These are phyloP conservation scores for Canavalia gladiata DNA, from an alignment of 306 rosid genomes.

Conservation along the genomic window DNA sequence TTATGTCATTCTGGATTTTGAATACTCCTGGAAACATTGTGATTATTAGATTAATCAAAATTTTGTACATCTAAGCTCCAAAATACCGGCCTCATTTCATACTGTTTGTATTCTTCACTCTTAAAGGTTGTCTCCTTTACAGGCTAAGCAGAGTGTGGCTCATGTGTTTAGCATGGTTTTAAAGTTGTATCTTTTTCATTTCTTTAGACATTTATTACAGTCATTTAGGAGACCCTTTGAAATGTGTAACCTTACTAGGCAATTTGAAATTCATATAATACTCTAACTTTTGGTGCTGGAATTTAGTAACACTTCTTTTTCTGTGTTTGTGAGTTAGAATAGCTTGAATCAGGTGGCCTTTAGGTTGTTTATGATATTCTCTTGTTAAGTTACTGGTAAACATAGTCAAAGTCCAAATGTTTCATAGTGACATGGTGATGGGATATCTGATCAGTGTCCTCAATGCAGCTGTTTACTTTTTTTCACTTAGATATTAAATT, in stretches of 20 bases:
- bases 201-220: neutral
- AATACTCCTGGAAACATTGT: neutral
- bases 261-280: neutral
- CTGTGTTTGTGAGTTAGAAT: slow-evolving; percentile 8
- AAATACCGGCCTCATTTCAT: neutral
- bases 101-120: neutral
- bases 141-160: neutral
- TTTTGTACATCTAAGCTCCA: neutral
- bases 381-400: slow-evolving; percentile 24
- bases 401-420: neutral
- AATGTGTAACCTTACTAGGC: neutral
- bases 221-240: neutral
- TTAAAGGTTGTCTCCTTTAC: neutral
- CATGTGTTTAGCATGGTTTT: neutral
- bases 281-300: slow-evolving; percentile 3
- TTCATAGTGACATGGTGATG: slow-evolving; percentile 6
- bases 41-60: neutral
- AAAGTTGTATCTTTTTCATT: neutral
- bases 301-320: neutral
- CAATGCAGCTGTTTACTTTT: neutral
- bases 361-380: neutral
- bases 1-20: neutral
- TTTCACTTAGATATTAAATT: neutral
- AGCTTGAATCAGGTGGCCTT: slow-evolving; percentile 8
- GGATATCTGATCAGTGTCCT: slow-evolving; percentile 7